phyloP scores from a whole-genome alignment of 441 rosid species.

The Populus tomentosa region DNA sequence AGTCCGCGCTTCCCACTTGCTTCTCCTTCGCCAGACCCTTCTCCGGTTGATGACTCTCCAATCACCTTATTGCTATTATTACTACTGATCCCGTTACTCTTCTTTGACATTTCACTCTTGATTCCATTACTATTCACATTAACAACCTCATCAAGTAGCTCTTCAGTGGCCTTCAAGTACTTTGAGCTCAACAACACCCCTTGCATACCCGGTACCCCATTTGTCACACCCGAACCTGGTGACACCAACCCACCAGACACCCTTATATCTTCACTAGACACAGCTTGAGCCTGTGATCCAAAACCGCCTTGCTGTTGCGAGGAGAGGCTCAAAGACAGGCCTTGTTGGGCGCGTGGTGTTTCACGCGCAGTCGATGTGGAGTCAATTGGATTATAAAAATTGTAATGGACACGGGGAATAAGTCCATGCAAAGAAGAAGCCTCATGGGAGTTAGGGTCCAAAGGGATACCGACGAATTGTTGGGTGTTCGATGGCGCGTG shows the following conservation, averaged over 20 bases:
- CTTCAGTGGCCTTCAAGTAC: constrained; percentile 90
- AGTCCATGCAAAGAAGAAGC: constrained; percentile 68
- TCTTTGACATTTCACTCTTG: constrained; percentile 41
- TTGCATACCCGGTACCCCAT: constrained; percentile 63
- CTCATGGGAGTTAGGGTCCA: constrained; percentile 51
- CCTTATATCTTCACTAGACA: constrained; percentile 50
- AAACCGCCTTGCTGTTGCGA: constrained; percentile 64
- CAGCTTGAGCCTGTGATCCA: constrained; percentile 42
- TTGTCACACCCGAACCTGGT: constrained; percentile 69
- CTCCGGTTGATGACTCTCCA: constrained; percentile 60
- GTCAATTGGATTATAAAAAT: constrained; percentile 59
- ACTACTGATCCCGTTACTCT: constrained; percentile 26
- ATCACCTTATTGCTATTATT: constrained; percentile 29
- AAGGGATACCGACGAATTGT: constrained; percentile 81
- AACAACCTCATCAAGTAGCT: constrained; percentile 90
- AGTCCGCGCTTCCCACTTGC: constrained; percentile 43
- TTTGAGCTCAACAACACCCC: constrained; percentile 72
- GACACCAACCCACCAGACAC: constrained; percentile 57
- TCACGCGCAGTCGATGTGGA: constrained; percentile 50
- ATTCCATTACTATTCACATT: constrained; percentile 58
- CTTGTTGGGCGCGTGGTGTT: constrained; percentile 70
- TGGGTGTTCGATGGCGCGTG: constrained; percentile 58
- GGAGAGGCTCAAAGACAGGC: constrained; percentile 80
- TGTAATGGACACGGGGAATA: constrained; percentile 68
- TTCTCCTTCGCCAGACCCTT: constrained; percentile 44